phyloP scores from a whole-genome alignment of 495 filamentous ascomycete genomes.

The Aspergillus affinis region DNA sequence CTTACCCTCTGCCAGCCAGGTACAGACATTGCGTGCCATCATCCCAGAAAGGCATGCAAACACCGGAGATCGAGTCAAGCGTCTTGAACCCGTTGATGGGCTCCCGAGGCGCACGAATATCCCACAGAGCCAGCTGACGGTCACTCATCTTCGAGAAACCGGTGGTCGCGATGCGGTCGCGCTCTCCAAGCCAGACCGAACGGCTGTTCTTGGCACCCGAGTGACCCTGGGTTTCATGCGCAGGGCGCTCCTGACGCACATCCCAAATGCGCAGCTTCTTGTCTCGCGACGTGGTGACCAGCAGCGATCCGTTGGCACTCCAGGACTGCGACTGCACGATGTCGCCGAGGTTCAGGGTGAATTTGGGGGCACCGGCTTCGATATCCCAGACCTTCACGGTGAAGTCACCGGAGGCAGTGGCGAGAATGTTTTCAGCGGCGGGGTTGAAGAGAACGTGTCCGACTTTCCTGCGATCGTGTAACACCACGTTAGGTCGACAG shows the following conservation, averaged over 20 bases:
- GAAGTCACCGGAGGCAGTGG: constrained; percentile 91
- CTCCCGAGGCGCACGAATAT: constrained; percentile 73
- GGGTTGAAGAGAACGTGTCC: constrained; percentile 98
- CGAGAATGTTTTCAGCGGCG: constrained; percentile 91
- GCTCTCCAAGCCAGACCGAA: constrained; percentile 93
- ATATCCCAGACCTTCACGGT: constrained; percentile 97
- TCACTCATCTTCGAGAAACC: constrained; percentile 99
- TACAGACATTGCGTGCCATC: constrained; percentile 92
- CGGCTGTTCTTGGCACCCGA: constrained; percentile 95
- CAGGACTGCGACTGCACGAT: constrained; percentile 94
- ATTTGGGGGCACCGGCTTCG: constrained; percentile 66
- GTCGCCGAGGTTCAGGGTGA: constrained; percentile 79
- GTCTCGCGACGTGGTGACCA: constrained; percentile 93
- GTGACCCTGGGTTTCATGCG: constrained; percentile 82
- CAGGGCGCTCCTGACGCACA: constrained; percentile 85
- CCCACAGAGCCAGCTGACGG: constrained; percentile 93
- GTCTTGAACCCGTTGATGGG: constrained; percentile 86
- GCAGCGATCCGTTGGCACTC: constrained; percentile 85
- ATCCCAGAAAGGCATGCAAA: constrained; percentile 99
- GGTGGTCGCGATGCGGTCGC: constrained; percentile 90
- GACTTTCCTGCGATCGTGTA: constrained; percentile 66
- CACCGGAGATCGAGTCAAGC: constrained; percentile 91
- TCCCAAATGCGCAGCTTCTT: constrained; percentile 99
- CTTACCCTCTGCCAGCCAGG: constrained; percentile 92
- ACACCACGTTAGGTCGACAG: constrained; percentile 8